These are phyloP conservation scores for Scorias spongiosa DNA, from an alignment of 2,329 filamentous ascomycete genomes.

Conservation along the genomic window DNA sequence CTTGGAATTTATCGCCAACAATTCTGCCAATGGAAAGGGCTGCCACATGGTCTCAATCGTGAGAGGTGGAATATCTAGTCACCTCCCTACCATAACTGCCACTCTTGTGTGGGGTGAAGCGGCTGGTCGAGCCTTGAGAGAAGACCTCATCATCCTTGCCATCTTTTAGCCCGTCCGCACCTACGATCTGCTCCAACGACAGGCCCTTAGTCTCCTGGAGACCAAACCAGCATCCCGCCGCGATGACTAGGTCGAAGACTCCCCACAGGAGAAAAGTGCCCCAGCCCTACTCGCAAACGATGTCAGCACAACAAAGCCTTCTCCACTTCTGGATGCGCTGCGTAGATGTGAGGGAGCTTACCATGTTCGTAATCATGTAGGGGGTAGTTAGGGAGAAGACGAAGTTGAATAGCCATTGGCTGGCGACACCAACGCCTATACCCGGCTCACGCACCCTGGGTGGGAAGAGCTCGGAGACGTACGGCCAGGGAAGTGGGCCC, in stretches of 20 bases:
- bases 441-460: slow-evolving; percentile 35
- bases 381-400: slow-evolving; percentile 34
- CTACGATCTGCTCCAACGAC: slow-evolving; percentile 20
- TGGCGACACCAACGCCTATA: slow-evolving; percentile 34
- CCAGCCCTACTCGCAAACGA: slow-evolving; percentile 19
- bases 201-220: slow-evolving; percentile 23
- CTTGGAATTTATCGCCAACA: too few relatives aligned
- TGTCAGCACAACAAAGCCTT: too few relatives aligned
- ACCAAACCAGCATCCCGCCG: slow-evolving; percentile 23
- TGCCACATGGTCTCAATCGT: too few relatives aligned
- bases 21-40: too few relatives aligned
- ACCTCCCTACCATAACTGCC: too few relatives aligned
- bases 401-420: slow-evolving; percentile 39
- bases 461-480: slow-evolving; percentile 38
- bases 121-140: too few relatives aligned
- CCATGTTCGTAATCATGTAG: slow-evolving; percentile 32
- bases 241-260: slow-evolving; percentile 29
- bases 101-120: too few relatives aligned
- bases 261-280: slow-evolving; percentile 34
- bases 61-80: too few relatives aligned
- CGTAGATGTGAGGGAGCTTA: background rate
- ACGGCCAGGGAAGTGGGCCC: slow-evolving; percentile 40
- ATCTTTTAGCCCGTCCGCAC: background rate
- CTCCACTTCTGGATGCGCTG: too few relatives aligned
- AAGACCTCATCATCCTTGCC: background rate